Evolutionary conservation across 2,329 filamentous ascomycete species (phyloP).

Genomic region (Alternaria hordeiaustralica): DNA sequence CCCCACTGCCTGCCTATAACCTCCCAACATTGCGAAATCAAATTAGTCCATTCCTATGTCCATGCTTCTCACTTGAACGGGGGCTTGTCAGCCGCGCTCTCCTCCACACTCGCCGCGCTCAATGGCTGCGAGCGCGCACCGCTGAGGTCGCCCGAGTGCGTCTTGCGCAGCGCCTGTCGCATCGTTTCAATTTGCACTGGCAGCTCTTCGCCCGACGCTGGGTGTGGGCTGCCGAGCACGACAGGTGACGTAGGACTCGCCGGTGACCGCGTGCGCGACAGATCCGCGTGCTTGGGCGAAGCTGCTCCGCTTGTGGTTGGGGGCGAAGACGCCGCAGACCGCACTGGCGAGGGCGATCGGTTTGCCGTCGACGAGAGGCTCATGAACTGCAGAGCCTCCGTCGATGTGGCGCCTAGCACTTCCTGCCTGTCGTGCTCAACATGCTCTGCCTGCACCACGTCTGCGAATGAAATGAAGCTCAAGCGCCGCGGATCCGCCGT

Average conservation of each 20-base stretch:
- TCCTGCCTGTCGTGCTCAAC: slow-evolving; percentile 64
- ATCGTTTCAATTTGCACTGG: slow-evolving; percentile 92
- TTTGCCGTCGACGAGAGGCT: slow-evolving; percentile 67
- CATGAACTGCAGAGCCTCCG: slow-evolving; percentile 72
- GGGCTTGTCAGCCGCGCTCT: slow-evolving; percentile 39
- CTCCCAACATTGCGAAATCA: slow-evolving; percentile 1
- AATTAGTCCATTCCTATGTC: not conserved
- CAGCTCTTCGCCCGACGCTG: slow-evolving; percentile 69
- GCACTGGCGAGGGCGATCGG: slow-evolving; percentile 80
- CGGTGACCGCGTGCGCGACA: slow-evolving; percentile 66
- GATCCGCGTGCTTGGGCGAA: slow-evolving; percentile 73
- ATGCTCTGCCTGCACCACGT: slow-evolving; percentile 88
- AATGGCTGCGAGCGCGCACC: slow-evolving; percentile 49
- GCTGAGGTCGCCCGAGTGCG: slow-evolving; percentile 79
- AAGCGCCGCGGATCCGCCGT: slow-evolving; percentile 79
- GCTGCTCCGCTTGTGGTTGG: slow-evolving; percentile 78
- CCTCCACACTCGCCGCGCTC: slow-evolving; percentile 49
- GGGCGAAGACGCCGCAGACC: slow-evolving; percentile 78
- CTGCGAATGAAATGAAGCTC: slow-evolving; percentile 96
- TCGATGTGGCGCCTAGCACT: slow-evolving; percentile 24
- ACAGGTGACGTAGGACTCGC: slow-evolving; percentile 63
- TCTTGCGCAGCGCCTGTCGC: slow-evolving; percentile 85
- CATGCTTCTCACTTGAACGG: slow-evolving; percentile 34
- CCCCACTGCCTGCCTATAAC: slow-evolving; percentile 6
- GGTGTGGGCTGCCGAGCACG: slow-evolving; percentile 58